A percentile compares a stretch with the other conserved stretches of the same genome.
phyloP scores from a whole-genome alignment of 495 filamentous ascomycete genomes.

The Aspergillus sclerotiicarbonarius region DNA sequence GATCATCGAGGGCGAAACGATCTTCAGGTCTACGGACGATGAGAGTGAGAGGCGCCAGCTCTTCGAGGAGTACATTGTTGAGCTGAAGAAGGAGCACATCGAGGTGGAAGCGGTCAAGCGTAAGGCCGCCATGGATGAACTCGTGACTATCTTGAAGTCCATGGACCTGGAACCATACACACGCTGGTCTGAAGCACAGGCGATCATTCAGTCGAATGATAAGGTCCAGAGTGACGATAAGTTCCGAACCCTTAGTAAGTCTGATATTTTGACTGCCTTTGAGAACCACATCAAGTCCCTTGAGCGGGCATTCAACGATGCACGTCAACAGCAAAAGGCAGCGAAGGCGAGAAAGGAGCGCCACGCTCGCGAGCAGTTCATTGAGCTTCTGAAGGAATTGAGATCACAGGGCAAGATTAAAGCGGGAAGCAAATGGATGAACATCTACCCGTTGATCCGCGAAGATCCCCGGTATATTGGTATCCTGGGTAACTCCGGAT shows the following conservation, averaged over 20 bases:
- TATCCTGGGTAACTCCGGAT: conserved; percentile 84
- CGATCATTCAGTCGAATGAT: conserved; percentile 73
- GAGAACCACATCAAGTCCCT: conserved; percentile 91
- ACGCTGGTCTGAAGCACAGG: conserved; percentile 88
- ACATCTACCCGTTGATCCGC: conserved; percentile 73
- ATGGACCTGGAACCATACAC: conserved; percentile 90
- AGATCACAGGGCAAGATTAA: conserved; percentile 79
- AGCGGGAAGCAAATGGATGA: conserved; percentile 85
- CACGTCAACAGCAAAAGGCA: conserved; percentile 80
- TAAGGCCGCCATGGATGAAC: conserved; percentile 82
- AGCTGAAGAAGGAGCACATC: conserved; percentile 73
- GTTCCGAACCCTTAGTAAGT: conserved; percentile 83
- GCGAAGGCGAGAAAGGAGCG: conserved; percentile 76
- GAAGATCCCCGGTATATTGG: conserved; percentile 80
- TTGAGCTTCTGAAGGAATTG: conserved; percentile 69
- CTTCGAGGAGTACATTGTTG: conserved; percentile 89
- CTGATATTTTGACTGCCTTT: conserved; percentile 88
- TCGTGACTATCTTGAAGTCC: conserved; percentile 76
- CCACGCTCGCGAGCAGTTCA: conserved; percentile 77
- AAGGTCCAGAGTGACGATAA: conserved; percentile 82
- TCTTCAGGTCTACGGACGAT: conserved; percentile 85
- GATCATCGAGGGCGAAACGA: conserved; percentile 93
- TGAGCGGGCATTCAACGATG: conserved; percentile 86
- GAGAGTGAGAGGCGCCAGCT: conserved; percentile 87
- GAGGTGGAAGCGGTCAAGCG: conserved; percentile 69